Base-by-base conservation (phyloP, 495 filamentous ascomycete species). In the Podospora pseudocomata region DNA sequence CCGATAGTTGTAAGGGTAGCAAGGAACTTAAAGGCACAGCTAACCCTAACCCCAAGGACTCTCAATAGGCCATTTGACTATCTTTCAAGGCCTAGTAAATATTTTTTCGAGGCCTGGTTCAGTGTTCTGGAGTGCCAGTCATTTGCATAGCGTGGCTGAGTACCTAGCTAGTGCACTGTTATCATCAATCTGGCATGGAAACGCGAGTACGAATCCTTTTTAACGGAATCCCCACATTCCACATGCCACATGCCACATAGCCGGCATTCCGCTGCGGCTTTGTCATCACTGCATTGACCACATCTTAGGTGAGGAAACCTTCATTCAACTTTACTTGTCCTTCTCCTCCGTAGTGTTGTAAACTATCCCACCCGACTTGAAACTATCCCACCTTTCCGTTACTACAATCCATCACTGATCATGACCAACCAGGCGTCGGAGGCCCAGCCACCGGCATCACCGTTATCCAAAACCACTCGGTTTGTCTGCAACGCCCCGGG, bases 401-500 rank as follows among this genome's bases (percentile, higher is more conserved):
- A 11, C 39, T 16, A 13, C 13, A 32, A 32, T 32, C 30, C 7
- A 32, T 32, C 30, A 5, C 9, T 49, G 39, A 49, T 11, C 9
- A 49, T 49, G 39, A 16, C 3, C 9, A 13, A 49, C 5, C 5
- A 49, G 5, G 39, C 9, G 9, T 49, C 15, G 39, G 39, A 13
- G 2, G 7, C 2, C 9, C 39, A 49, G 39, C 39, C 39, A 49
- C 39, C 1, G 15, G 39, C 39, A 0, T 3, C 39, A 16, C 15
- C 55, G 1, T 2, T n/a, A 2, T 58, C 18, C 16, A 26, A 19
- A 23, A 5, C 13, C 49, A 65, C 20, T 26, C 63, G 63, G 18
- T 69, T 77, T 30, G 59, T 67, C 39, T 77, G 75, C 63, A 61
- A 60, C 32, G 55, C 72, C 13, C 68, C 71, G 3, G 68, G 68